Base-by-base conservation (phyloP, 2,329 filamentous ascomycete genomes). In the Penicillium sp. region DNA sequence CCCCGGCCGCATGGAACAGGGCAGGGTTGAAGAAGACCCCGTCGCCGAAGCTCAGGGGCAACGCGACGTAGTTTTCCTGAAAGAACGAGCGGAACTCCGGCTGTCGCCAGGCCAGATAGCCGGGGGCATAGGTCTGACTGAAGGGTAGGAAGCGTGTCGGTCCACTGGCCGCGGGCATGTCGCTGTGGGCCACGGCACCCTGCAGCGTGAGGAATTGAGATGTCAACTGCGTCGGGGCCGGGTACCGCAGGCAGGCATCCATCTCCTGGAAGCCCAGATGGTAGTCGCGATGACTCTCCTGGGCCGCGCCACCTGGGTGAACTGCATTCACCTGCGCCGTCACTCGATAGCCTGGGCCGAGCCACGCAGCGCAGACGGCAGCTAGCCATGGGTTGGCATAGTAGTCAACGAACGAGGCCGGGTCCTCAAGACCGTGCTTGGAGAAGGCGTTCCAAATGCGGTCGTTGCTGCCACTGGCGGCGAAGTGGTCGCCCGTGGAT, bases 381-480 rank as follows among this genome's bases (percentile, higher is more conserved):
- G 66, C 61, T 2, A 83, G 69, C 67, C 75, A 80, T 0, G 78
- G 78, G 48, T 83, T 83, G 4, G 76, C 70, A 59, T 79, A 82
- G 67, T 83, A 83, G 5, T 57, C 43, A 0, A 76, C 45, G 51
- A 83, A 83, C 0, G 73, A 77, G 0, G 54, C 29, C 0, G 79
- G 73, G 45, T 80, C 71, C 18, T 63, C 54, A 2, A 76, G 57
- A 14, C 71, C 75, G 52, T 83, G 80, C 54, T 83, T 84, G 47
- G 73, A 73, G 60, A 83, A 79, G 0, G 79, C 79, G 63, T 83
- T 83, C 79, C 79, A 84, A 63, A 83, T 81, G 7, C 80, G 72
- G 38, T 76, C 70, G 54, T 83, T 83, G 16, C 71, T 69, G 15
- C 75, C 74, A 2, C 69, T 67, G 4, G 70, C 61, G 1, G 79